Base-by-base conservation (phyloP, 2,329 filamentous ascomycete genomes). In the Penicillium sp. region DNA sequence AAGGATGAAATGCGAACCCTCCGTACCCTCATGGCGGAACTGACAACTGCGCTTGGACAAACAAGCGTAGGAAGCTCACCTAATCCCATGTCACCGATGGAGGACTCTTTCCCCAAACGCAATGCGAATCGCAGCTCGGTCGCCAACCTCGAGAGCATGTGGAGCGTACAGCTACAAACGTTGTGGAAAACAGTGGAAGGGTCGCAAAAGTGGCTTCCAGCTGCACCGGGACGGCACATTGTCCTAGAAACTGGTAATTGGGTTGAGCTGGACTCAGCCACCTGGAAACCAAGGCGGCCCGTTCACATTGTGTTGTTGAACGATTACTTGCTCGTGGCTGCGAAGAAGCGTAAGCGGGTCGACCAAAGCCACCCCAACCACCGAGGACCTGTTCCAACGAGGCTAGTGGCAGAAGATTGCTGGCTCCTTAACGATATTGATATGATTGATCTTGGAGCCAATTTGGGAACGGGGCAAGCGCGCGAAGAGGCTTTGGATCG, bases 151-250 rank as follows among this genome's bases (percentile, higher is more conserved):
- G 86, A 88, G 66, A 86, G 84, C 34, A 81, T 89, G 74, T 88
- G 86, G 82, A 87, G 81, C 61, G 81, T 82, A 3, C 86, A 89
- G 63, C 72, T 89, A 35, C 85, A 95, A 74, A 88, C 91, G 24
- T 78, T 99, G 44, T 99, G 94, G 85, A 97, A 97, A 77, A 90
- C 89, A 42, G 90, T 99, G n/a, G 94, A 97, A 73, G 93, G 93
- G 1, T 96, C 92, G 10, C 94, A 99, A 69, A 97, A 97, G 72
- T 99, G 96, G 69, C 79, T 99, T 11, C 94, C 94, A 14, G 94
- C 92, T 53, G 83, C 92, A 20, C 86, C 89, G 20, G 93, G 92
- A n/a, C 87, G 94, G 38, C 95, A 97, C 71, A 92, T 99, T 44
- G 85, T 97, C 2, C 87, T 96, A 72, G 93, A 97, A 73, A 96